Evolutionary conservation across 2,329 filamentous ascomycete species (phyloP).

Genomic region (Talaromyces atroroseus): DNA sequence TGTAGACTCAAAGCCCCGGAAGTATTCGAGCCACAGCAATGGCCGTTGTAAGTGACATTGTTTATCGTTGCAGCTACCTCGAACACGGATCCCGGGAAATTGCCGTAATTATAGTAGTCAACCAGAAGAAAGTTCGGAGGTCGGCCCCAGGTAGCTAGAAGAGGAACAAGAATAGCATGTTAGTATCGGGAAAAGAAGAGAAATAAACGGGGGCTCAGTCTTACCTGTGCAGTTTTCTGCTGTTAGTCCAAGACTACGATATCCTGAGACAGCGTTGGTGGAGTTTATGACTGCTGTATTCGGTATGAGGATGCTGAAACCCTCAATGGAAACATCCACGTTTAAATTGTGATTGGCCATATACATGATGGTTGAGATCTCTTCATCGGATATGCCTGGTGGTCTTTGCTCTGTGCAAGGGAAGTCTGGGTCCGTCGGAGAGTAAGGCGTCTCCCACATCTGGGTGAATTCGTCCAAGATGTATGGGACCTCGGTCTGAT

Average conservation of each 20-base stretch:
- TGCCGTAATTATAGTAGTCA: constrained; percentile 75
- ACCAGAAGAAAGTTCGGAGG: constrained; percentile 75
- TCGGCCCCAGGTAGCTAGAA: constrained; percentile 53
- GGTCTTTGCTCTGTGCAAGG: constrained; percentile 76
- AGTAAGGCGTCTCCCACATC: constrained; percentile 88
- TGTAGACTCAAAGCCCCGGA: constrained; percentile 11
- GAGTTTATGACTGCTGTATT: constrained; percentile 63
- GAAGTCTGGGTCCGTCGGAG: constrained; percentile 62
- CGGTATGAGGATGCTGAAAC: constrained; percentile 62
- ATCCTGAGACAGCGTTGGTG: constrained; percentile 63
- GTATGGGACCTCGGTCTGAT: constrained; percentile 74
- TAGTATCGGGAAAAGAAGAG: not conserved
- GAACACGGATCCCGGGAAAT: constrained; percentile 68
- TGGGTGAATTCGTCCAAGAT: constrained; percentile 82
- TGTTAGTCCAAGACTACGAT: constrained; percentile 61
- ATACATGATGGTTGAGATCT: constrained; percentile 62
- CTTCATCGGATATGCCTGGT: constrained; percentile 53
- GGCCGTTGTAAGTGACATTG: constrained; percentile 60
- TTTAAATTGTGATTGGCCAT: constrained; percentile 91
- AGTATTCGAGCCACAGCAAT: constrained; percentile 37
- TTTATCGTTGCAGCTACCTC: constrained; percentile 65
- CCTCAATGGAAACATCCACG: constrained; percentile 63
- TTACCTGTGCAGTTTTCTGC: constrained; percentile 57
- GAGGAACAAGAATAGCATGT: not conserved
- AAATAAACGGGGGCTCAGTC: constrained; percentile 10